phyloP scores from a whole-genome alignment of 2,329 filamentous ascomycete species.

The Curvularia spicifera region DNA sequence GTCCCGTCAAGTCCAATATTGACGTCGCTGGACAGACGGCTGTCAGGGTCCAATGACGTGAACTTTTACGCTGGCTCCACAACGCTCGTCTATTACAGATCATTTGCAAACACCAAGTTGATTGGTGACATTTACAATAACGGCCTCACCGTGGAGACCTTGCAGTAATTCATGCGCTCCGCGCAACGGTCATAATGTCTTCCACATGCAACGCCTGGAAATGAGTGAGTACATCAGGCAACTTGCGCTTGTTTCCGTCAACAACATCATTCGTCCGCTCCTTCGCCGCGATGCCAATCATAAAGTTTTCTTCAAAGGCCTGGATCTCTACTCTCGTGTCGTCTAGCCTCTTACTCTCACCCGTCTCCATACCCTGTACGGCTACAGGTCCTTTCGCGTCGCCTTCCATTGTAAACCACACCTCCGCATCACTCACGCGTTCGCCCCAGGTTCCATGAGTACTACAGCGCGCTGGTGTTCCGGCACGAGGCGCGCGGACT shows the following conservation, averaged over 20 bases:
- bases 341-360: constrained; percentile 44
- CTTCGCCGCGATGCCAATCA: constrained; percentile 62
- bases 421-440: constrained; percentile 56
- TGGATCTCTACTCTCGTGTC: constrained; percentile 65
- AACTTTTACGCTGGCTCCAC: neutral
- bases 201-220: constrained; percentile 57
- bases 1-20: neutral
- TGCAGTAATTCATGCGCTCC: constrained; percentile 6
- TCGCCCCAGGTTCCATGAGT: constrained; percentile 56
- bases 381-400: constrained; percentile 20
- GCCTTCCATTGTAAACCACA: constrained; percentile 55
- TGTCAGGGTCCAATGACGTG: neutral
- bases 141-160: neutral
- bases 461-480: constrained; percentile 51
- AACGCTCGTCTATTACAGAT: neutral
- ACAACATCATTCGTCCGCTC: constrained; percentile 19
- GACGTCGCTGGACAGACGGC: neutral
- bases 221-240: constrained; percentile 49
- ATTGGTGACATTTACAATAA: neutral
- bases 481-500: constrained; percentile 59
- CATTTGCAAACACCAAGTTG: neutral
- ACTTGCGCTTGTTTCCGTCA: constrained; percentile 30
- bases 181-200: constrained; percentile 44
- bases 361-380: constrained; percentile 4
- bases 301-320: constrained; percentile 64